Percentiles rank a stretch among this genome's conserved stretches.
Conservation (phyloP, 2,329 filamentous ascomycete genomes). For the Colletotrichum scovillei region DNA sequence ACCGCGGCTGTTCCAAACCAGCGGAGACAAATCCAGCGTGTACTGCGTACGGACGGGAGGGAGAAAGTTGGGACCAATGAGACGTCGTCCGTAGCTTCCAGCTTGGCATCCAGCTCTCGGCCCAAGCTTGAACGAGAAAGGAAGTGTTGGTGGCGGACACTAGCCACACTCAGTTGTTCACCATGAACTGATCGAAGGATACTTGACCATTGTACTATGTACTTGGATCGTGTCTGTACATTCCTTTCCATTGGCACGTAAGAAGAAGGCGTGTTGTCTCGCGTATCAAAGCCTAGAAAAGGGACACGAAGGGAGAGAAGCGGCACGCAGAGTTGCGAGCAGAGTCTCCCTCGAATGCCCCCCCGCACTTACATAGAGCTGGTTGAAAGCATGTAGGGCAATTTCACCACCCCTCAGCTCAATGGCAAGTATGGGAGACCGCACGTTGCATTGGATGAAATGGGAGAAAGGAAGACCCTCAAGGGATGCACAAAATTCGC, state of each 20-base stretch:
- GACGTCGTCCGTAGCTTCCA: neutral
- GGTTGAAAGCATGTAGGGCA: neutral
- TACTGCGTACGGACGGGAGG: neutral
- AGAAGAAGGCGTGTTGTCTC: neutral
- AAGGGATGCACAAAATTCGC: neutral
- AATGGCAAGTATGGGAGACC: neutral
- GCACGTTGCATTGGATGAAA: neutral
- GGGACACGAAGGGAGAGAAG: neutral
- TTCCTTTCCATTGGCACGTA: neutral
- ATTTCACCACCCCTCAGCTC: neutral
- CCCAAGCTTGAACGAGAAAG: neutral
- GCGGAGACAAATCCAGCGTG: neutral
- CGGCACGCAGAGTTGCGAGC: neutral
- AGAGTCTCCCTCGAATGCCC: neutral
- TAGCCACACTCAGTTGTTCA: neutral
- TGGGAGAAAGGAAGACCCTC: neutral
- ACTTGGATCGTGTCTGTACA: neutral
- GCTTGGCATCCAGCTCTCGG: neutral
- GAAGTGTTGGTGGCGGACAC: neutral
- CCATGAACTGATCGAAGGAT: too few species aligned
- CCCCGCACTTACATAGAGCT: neutral
- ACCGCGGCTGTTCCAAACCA: neutral
- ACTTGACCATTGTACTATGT: too few species aligned
- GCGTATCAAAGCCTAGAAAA: neutral
- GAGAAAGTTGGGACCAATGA: neutral